A percentile compares a stretch with the other conserved stretches of the same genome.
These are phyloP conservation scores for Rhododendron ovatum DNA, from an alignment of 148 eudicot genomes.

Conservation along the genomic window DNA sequence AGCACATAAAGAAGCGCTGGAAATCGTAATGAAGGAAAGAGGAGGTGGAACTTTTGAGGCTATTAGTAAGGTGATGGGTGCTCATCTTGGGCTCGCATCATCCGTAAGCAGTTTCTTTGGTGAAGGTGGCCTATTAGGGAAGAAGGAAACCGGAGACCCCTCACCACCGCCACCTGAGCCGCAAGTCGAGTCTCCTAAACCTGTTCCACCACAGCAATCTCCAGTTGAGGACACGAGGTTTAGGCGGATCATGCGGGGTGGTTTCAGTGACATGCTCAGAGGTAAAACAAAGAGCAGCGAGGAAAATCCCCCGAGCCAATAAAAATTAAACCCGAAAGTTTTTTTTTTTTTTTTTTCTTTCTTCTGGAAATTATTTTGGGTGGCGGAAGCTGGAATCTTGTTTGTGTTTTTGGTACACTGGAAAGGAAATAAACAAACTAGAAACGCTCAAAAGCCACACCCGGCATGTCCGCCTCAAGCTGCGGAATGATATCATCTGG, in stretches of 20 bases:
- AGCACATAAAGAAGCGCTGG: conserved; percentile 94
- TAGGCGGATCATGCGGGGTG: conserved; percentile 85
- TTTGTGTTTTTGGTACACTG: too few species aligned
- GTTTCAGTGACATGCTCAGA: conserved; percentile 80
- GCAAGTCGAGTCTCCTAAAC: conserved; percentile 34
- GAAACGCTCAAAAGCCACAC: too few species aligned
- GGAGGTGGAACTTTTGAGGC: conserved; percentile 86
- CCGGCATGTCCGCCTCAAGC: too few species aligned
- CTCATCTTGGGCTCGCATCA: conserved; percentile 83
- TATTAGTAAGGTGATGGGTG: conserved; percentile 89
- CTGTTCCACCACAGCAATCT: conserved; percentile 24
- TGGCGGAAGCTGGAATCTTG: not conserved
- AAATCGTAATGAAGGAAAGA: conserved; percentile 83
- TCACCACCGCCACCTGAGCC: conserved; percentile 16
- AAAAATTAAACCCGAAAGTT: not conserved
- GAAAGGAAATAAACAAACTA: too few species aligned
- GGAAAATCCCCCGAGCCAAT: conserved; percentile 34
- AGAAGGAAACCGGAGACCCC: conserved; percentile 53
- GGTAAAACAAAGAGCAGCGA: conserved; percentile 53
- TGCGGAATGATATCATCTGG: too few species aligned
- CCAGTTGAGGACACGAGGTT: conserved; percentile 81
- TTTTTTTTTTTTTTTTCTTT: not conserved
- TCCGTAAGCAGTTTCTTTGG: conserved; percentile 73
- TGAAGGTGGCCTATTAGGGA: conserved; percentile 78
- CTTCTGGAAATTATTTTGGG: not conserved